Conservation (phyloP, 176 grass and related monocot species). For the Rhipidocladum racemiflorum region DNA sequence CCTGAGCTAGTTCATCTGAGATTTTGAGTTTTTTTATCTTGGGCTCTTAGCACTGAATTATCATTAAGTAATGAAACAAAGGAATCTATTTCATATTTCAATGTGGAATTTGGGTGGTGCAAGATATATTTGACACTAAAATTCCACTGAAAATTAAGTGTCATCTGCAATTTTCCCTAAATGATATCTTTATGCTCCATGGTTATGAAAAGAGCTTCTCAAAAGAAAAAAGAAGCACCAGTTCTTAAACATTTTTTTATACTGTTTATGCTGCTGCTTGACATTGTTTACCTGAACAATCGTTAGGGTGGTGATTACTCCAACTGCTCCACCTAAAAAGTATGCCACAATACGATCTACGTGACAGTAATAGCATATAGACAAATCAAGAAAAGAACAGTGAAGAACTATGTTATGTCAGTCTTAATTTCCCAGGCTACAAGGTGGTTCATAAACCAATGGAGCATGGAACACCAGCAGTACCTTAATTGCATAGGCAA, state of each 20-base stretch:
- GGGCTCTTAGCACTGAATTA: not conserved
- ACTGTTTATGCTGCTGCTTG: constrained; percentile 91
- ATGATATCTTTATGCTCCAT: too few species aligned
- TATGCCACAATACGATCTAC: constrained; percentile 98
- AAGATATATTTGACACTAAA: not conserved
- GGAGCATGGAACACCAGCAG: not conserved
- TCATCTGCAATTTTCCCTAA: too few species aligned
- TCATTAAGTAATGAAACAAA: constrained; percentile 2
- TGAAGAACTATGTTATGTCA: not conserved
- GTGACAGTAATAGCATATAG: constrained; percentile 48
- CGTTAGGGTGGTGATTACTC: constrained; percentile 96
- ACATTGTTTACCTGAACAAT: constrained; percentile 99
- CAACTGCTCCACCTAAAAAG: constrained; percentile 96
- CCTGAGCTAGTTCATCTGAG: not conserved
- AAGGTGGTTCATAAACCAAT: constrained; percentile 1
- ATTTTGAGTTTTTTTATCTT: not conserved
- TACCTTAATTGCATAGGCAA: constrained; percentile 98
- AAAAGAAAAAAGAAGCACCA: too few species aligned
- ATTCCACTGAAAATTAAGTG: not conserved
- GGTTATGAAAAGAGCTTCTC: too few species aligned
- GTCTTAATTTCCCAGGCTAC: not conserved
- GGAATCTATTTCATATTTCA: too few species aligned
- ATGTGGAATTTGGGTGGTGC: not conserved
- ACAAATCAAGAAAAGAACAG: constrained; percentile 28
- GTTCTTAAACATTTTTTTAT: constrained; percentile 99